Conservation (phyloP, 2,329 filamentous ascomycete genomes). For the Ceratocystis albifundus region DNA sequence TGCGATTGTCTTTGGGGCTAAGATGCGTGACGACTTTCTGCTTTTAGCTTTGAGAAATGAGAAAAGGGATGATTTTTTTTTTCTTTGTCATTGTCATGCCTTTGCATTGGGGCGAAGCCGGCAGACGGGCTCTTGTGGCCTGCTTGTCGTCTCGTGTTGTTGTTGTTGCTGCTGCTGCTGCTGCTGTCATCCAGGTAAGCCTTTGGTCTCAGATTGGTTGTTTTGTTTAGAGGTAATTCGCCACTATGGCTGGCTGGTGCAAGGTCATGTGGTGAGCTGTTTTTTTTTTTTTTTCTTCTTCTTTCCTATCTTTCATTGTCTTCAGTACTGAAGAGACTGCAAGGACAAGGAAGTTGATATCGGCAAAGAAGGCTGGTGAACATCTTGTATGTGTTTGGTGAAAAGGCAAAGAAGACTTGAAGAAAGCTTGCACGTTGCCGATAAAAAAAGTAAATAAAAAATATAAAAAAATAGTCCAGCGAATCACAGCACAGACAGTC, state of each 20-base stretch:
- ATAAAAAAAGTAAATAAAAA: neutral
- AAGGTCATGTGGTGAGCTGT: neutral
- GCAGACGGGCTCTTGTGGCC: neutral
- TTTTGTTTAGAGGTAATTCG: neutral
- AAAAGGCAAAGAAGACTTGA: neutral
- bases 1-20: neutral
- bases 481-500: neutral
- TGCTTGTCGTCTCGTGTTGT: no score
- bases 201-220: neutral
- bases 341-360: no score
- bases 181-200: no score
- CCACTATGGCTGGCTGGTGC: conserved; percentile 2
- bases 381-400: neutral
- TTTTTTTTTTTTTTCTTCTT: neutral
- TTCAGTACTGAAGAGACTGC: neutral
- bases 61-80: neutral
- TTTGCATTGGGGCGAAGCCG: neutral
- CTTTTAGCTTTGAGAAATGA: neutral
- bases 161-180: no score
- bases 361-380: neutral
- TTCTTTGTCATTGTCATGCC: neutral
- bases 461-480: neutral
- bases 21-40: neutral
- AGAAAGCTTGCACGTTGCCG: neutral
- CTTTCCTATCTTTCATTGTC: neutral